Evolutionary conservation across 2,329 filamentous ascomycete genomes (phyloP), one percentile per base, ranked within the genome.

Genomic region (Arachnomyces sp.): DNA sequence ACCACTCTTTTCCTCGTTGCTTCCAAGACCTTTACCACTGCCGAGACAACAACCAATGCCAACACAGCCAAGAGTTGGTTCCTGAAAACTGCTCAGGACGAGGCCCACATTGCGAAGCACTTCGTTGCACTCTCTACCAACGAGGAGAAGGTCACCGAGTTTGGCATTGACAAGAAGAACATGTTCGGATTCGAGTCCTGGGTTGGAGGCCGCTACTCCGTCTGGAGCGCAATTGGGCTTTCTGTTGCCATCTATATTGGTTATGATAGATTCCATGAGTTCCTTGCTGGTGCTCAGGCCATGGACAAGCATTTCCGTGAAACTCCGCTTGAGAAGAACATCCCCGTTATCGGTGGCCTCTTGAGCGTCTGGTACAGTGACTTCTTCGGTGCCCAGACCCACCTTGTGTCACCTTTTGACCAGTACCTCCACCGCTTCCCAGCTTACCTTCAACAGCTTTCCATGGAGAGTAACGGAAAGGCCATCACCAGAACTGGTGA

Each of bases 381-480:
- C 73, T 96, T 96, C 72, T 98, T 94, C 68, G 89, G 89, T 63
- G 88, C 92, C 38, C 92, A 98, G 72, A 96, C 92, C 46, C 92
- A 96, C 69, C 77, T 98, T 39, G 89, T 98, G 50, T 86, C 92
- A 63, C 92, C 92, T 43, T 98, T 96, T 65, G 92, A 98, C 70
- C 92, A 98, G 70, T 98, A 98, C 72, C 82, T 98, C 51, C 88
- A 95, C 77, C 86, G 92, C 53, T 96, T 98, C 82, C 89, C 92
- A 29, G 92, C 92, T 54, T 98, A 98, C 72, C 84, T 98, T 40
- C 92, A 98, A 72, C 92, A 98, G 71, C 76, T 98, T 44, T 96
- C 90, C 46, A 98, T 98, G 92, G 92, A 98, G 74, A 96, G 90
- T 46, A 98, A 98, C 67, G 92, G 92, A 61, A 98, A 98, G 76